Evolutionary conservation across 1,284 basidiomycete genomes (phyloP).

Genomic region (Thecaphora thlaspeos): DNA sequence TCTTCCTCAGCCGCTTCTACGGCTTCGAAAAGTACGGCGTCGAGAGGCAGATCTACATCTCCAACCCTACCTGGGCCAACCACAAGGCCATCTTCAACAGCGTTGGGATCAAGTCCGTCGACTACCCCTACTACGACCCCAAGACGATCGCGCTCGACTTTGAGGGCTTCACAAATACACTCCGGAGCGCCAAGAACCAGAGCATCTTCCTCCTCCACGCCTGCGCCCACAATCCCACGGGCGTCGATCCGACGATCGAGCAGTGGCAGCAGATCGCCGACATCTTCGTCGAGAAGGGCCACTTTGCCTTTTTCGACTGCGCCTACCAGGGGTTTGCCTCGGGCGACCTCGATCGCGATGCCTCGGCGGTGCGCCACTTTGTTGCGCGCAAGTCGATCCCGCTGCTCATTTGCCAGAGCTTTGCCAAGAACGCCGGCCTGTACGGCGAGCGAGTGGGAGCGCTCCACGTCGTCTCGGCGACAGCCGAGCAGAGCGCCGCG

Average conservation of each 20-base stretch:
- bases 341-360: conserved; percentile 83
- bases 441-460: conserved; percentile 79
- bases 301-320: conserved; percentile 91
- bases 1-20: conserved; percentile 86
- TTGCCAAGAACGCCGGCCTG: conserved; percentile 92
- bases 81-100: conserved; percentile 85
- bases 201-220: conserved; percentile 88
- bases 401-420: conserved; percentile 88
- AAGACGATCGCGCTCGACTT: conserved; percentile 86
- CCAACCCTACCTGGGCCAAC: conserved; percentile 93
- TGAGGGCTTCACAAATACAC: conserved; percentile 68
- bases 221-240: conserved; percentile 91
- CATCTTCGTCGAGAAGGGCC: conserved; percentile 71
- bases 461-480: conserved; percentile 58
- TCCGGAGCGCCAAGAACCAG: conserved; percentile 64
- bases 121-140: conserved; percentile 88
- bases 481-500: conserved; percentile 33
- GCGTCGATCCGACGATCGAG: conserved; percentile 84
- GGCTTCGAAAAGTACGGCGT: conserved; percentile 58
- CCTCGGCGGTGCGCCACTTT: conserved; percentile 91
- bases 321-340: conserved; percentile 92
- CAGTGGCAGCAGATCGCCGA: conserved; percentile 84
- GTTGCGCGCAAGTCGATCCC: conserved; percentile 69
- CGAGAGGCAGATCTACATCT: conserved; percentile 68
- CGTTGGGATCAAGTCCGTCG: conserved; percentile 74